phyloP scores from a whole-genome alignment of 768 basidiomycete genomes.

The Leccinum pellstonianum region DNA sequence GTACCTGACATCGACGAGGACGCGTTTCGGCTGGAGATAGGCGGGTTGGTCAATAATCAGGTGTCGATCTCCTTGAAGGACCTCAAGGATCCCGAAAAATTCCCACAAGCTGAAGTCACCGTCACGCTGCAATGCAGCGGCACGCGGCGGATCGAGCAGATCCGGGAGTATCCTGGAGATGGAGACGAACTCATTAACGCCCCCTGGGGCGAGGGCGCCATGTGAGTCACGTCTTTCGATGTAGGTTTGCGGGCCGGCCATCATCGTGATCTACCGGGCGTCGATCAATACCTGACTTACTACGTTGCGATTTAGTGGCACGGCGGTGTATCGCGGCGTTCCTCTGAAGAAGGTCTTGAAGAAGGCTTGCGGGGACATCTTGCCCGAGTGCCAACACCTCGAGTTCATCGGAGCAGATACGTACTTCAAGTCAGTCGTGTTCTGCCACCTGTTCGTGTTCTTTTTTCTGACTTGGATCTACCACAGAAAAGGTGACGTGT shows the following conservation, averaged over 20 bases:
- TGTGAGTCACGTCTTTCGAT: constrained; percentile 32
- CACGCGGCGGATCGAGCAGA: constrained; percentile 52
- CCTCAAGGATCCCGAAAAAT: constrained; percentile 39
- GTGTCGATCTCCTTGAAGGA: constrained; percentile 47
- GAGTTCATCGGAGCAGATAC: constrained; percentile 60
- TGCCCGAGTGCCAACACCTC: constrained; percentile 47
- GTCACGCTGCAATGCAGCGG: constrained; percentile 57
- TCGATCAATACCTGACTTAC: background rate
- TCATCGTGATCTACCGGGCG: background rate
- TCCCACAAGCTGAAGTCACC: constrained; percentile 43
- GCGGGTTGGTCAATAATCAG: constrained; percentile 47
- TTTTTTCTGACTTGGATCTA: background rate
- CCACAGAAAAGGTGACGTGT: constrained; percentile 38
- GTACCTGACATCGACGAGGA: constrained; percentile 50
- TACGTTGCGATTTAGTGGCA: constrained; percentile 36
- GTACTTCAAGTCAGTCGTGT: constrained; percentile 45
- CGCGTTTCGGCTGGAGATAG: constrained; percentile 48
- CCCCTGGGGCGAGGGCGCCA: constrained; percentile 53
- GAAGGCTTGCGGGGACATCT: constrained; percentile 49
- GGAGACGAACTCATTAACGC: constrained; percentile 54
- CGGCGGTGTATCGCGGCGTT: constrained; percentile 52
- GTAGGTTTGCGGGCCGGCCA: background rate
- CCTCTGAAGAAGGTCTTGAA: constrained; percentile 54
- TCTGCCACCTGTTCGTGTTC: background rate
- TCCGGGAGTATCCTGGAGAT: constrained; percentile 51